Base-by-base conservation (phyloP, 2,329 filamentous ascomycete species). In the Incumbomyces delicatus region DNA sequence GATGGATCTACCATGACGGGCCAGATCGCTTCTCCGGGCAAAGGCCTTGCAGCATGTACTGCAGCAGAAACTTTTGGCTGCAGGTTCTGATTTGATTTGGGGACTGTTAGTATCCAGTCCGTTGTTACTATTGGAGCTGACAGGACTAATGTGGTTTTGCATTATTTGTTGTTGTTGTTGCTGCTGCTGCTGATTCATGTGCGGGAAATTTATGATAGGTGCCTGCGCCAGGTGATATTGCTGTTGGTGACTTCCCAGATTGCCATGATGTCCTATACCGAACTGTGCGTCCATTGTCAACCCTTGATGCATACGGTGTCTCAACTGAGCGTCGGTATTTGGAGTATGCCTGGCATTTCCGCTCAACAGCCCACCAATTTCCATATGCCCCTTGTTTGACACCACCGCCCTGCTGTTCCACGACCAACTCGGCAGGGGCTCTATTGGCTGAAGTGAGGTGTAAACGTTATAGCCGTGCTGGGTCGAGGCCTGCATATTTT, bases 11-110 rank as follows among this genome's bases (percentile, higher is more conserved):
- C 90, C 90, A 68, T 98, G 92, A 59, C 92, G 80, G 53, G 89
- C 87, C 43, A 96, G 78, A 69, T 98, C 92, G 67, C 90, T 96
- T 55, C 92, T 78, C 60, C 92, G 76, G 44, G 92, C 92, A 63
- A 98, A 98, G 18, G 84, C 85, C 67, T 96, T 96, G 48, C 77
- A 77, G 64, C 92, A 98, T 2, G 85, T 90, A 53, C 81, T 85
- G 69, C 92, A 98, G 17, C 87, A 83, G 61, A 92, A 95, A 1
- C 86, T 81, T 68, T 95, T 85, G 10, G 77, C 74, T 27, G 76
- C 72, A 30, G 56, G 73, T 62, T 64, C 70, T 61, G 51, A 55
- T 34, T 60, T 60, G n/a, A 60, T 57, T 67, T 71, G 67, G 44
- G 66, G 60, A 58, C 52, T 59, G 51, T 60, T 65, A 54, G 59